A percentile compares a stretch with the other conserved stretches of the same genome.
Evolutionary conservation across 2,329 filamentous ascomycete genomes (phyloP).

Genomic region (Penicillium sp.): DNA sequence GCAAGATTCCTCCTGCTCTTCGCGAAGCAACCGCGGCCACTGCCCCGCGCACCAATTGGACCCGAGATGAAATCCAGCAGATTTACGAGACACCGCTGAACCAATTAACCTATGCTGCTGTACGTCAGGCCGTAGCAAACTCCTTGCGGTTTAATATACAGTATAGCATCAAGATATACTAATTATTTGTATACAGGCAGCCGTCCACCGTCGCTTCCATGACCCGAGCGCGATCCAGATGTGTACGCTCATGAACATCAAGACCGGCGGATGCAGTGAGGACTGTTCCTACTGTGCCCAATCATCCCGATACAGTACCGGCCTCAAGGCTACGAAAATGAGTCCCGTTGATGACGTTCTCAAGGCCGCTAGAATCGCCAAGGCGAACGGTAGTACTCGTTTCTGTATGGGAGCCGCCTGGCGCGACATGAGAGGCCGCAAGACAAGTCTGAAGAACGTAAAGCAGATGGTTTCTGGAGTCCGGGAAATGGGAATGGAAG

Average conservation of each 20-base stretch:
- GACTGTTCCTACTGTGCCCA: conserved; percentile 94
- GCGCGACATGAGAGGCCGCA: conserved; percentile 91
- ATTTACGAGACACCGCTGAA: conserved; percentile 83
- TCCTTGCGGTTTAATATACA: not conserved
- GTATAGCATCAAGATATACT: not conserved
- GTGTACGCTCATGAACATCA: conserved; percentile 96
- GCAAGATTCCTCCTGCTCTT: conserved; percentile 37
- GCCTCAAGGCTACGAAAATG: conserved; percentile 79
- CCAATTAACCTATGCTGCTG: conserved; percentile 76
- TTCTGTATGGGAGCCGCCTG: conserved; percentile 97
- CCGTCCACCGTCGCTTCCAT: conserved; percentile 83
- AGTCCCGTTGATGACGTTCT: conserved; percentile 81
- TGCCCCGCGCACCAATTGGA: conserved; percentile 74
- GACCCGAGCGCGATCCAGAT: conserved; percentile 83
- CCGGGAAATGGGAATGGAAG: conserved; percentile 81
- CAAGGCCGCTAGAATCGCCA: conserved; percentile 75
- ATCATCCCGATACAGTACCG: conserved; percentile 78
- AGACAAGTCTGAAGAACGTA: conserved; percentile 81
- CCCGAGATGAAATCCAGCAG: conserved; percentile 76
- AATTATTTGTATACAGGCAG: conserved; percentile 59
- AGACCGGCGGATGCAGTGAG: conserved; percentile 88
- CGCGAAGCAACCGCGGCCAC: conserved; percentile 43
- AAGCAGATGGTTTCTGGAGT: conserved; percentile 86
- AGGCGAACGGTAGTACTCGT: conserved; percentile 81
- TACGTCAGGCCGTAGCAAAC: conserved; percentile 46